Evolutionary conservation across 306 rosid genomes (phyloP), one percentile per base, ranked within the genome.

Genomic region (Lathyrus aphaca): DNA sequence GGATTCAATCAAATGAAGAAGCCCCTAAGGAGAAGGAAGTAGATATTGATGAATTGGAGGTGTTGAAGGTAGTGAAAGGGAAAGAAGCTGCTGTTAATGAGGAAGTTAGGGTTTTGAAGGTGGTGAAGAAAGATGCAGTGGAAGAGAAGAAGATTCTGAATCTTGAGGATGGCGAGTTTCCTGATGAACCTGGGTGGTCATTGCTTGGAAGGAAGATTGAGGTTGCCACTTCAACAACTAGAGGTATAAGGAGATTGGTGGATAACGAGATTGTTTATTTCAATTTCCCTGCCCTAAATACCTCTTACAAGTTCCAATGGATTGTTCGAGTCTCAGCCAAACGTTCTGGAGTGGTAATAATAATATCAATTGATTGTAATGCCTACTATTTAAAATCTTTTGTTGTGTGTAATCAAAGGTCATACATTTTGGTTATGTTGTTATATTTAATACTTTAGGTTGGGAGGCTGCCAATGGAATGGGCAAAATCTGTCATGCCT

Each of bases 191-290:
- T 3, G 90, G 86, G 17, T 92, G 96, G 95, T 66, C 74, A 15
- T 72, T 89, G 78, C 78, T 86, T 15, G 98, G 89, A 45, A 76
- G 96, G 76, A 84, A 83, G 55, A 40, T 84, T 5, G 87, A 89
- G 45, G 44, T 77, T 14, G 96, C 89, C 0, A 57, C 83, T 80
- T 87, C 98, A 0, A 89, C 90, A 4, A 78, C 88, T 2, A 89
- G 63, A 68, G 98, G 96, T 38, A 43, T 66, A 51, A 78, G 79
- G 57, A 86, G 79, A 35, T 69, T 92, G 77, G 84, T 74, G 21
- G 96, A 92, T 74, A 92, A 92, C 54, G 98, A 92, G 78, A 85
- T 92, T 59, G 86, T 92, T 19, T 35, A 82, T 60, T 89, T 92
- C 51, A 56, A 74, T 59, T 87, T 83, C 60, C 81, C 89, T 44